Conservation (phyloP, 106 monocot species). For the Allium sativum region DNA sequence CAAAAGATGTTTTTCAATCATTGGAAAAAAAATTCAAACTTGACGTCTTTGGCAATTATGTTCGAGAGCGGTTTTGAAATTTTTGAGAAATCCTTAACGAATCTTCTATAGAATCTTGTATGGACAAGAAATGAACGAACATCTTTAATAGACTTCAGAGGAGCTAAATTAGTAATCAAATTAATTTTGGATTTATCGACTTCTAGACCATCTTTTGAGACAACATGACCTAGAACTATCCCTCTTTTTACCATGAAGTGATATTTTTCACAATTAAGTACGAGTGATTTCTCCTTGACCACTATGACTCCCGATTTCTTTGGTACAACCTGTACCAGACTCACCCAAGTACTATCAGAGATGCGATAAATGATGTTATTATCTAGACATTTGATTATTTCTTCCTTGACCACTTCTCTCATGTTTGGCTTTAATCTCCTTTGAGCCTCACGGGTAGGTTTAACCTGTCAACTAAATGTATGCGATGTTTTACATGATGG, state of each 20-base stretch:
- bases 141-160: slow-evolving; percentile 3
- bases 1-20: slow-evolving; percentile 1
- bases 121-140: slow-evolving; percentile 15
- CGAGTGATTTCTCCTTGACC: background rate
- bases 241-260: slow-evolving; percentile 13
- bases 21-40: slow-evolving; percentile 8
- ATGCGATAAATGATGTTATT: no score
- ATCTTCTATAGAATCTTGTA: slow-evolving; percentile 19
- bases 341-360: no score
- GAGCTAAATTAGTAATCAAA: slow-evolving; percentile 2
- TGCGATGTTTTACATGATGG: no score
- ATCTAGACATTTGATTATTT: no score
- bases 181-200: slow-evolving; percentile 19
- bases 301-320: no score
- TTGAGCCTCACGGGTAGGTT: no score
- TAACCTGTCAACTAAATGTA: no score
- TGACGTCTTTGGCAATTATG: slow-evolving; percentile 1
- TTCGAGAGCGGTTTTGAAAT: slow-evolving; percentile 6
- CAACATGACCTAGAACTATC: slow-evolving; percentile 7
- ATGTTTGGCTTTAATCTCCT: no score
- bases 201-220: slow-evolving; percentile 9
- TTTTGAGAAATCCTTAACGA: slow-evolving; percentile 12
- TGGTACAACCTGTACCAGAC: no score
- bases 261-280: slow-evolving; percentile 11
- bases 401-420: no score